Evolutionary conservation across 2,329 filamentous ascomycete species (phyloP).

Genomic region (Penicillium sp.): DNA sequence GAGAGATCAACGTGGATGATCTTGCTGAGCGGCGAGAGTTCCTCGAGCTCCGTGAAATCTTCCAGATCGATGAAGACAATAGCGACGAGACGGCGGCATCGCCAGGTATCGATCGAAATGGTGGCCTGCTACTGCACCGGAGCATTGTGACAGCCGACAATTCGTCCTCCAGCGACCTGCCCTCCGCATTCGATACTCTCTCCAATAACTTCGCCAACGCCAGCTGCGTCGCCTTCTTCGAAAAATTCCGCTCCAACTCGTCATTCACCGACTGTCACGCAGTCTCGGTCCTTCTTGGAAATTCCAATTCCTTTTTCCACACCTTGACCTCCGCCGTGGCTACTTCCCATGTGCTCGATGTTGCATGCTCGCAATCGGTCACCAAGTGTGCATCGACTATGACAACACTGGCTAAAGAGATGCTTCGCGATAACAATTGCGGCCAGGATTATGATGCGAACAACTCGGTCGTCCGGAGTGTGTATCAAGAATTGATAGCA

Average conservation of each 20-base stretch:
- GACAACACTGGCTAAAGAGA: conserved; percentile 66
- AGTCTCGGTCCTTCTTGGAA: conserved; percentile 82
- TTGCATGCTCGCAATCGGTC: conserved; percentile 73
- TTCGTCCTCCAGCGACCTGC: conserved; percentile 49
- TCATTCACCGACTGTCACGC: conserved; percentile 79
- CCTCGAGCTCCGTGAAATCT: conserved; percentile 10
- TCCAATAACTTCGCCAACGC: conserved; percentile 65
- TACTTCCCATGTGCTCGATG: conserved; percentile 79
- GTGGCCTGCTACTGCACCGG: background rate
- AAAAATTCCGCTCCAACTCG: conserved; percentile 66
- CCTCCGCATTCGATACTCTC: conserved; percentile 71
- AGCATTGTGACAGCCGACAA: conserved; percentile 7
- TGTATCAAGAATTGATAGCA: conserved; percentile 75
- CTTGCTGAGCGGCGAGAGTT: conserved; percentile 24
- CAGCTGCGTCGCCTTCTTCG: conserved; percentile 64
- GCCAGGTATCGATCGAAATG: background rate
- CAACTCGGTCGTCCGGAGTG: conserved; percentile 74
- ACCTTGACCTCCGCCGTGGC: conserved; percentile 72
- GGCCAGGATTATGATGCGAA: conserved; percentile 69
- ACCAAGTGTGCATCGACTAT: conserved; percentile 71
- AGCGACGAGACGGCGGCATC: too few relatives aligned
- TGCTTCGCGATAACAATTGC: conserved; percentile 70
- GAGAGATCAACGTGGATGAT: conserved; percentile 26
- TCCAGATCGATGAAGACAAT: background rate
- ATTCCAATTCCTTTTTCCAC: conserved; percentile 83